Evolutionary conservation across 1,139 yeast genomes (phyloP).

Genomic region (Eremothecium gossypii): DNA sequence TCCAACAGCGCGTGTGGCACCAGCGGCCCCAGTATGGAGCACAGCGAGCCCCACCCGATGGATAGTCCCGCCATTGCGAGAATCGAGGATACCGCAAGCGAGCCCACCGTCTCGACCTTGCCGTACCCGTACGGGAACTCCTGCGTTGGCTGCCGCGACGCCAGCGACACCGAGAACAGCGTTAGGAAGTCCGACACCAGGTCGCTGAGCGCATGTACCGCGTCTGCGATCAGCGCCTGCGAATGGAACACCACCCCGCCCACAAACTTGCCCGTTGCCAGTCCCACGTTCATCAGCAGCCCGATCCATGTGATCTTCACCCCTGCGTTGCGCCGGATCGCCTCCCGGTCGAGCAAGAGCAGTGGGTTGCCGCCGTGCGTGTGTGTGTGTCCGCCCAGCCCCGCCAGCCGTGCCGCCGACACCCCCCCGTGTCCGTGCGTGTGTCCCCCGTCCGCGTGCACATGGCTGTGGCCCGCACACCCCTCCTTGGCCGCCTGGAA

Average conservation of each 20-base stretch:
- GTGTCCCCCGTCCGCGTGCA: conserved; percentile 17
- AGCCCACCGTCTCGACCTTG: conserved; percentile 84
- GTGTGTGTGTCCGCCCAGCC: conserved; percentile 23
- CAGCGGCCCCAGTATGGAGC: conserved; percentile 59
- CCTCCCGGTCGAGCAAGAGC: conserved; percentile 32
- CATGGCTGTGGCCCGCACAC: conserved; percentile 30
- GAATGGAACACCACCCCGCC: conserved; percentile 94
- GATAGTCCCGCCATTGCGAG: conserved; percentile 80
- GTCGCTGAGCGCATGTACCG: conserved; percentile 86
- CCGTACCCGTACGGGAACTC: conserved; percentile 86
- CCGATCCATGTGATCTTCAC: conserved; percentile 93
- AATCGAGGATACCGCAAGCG: conserved; percentile 76
- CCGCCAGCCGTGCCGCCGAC: no score
- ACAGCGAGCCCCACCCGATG: conserved; percentile 80
- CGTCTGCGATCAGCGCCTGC: conserved; percentile 88
- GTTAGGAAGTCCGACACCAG: conserved; percentile 84
- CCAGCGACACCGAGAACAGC: conserved; percentile 75
- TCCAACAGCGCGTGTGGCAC: conserved; percentile 50
- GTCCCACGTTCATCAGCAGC: conserved; percentile 65
- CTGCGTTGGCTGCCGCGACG: conserved; percentile 54
- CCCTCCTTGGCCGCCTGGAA: conserved; percentile 9
- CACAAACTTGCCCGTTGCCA: conserved; percentile 77
- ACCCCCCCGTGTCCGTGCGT: neutral
- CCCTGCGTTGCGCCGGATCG: conserved; percentile 60
- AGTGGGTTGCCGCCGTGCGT: conserved; percentile 29